These are phyloP conservation scores for Zygoascus sp. DNA, from an alignment of 1,139 yeast species.

Conservation along the genomic window DNA sequence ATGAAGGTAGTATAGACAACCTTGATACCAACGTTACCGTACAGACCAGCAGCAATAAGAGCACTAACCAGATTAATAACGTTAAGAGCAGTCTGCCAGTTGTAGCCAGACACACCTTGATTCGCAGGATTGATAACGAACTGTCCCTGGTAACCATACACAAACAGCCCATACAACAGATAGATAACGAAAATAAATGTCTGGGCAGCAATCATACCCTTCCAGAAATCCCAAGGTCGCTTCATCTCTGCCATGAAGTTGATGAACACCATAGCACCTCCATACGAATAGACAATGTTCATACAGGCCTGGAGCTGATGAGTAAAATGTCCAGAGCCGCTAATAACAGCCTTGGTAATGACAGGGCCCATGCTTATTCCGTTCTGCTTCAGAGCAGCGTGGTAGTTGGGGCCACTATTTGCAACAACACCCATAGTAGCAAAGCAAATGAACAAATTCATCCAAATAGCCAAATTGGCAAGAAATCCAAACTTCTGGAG, in stretches of 20 bases:
- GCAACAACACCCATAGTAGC: conserved; percentile 42
- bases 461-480: conserved; percentile 45
- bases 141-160: conserved; percentile 44
- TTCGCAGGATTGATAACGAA: conserved; percentile 42
- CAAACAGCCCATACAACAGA: conserved; percentile 41
- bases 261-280: conserved; percentile 45
- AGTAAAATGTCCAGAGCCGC: conserved; percentile 27
- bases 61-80: conserved; percentile 39
- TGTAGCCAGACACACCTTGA: conserved; percentile 37
- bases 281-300: conserved; percentile 46
- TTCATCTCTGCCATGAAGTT: conserved; percentile 46
- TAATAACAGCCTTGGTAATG: conserved; percentile 26
- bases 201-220: conserved; percentile 44
- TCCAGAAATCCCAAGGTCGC: conserved; percentile 45
- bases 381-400: conserved; percentile 31
- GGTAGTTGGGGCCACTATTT: conserved; percentile 35
- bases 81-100: conserved; percentile 42
- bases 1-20: conserved; percentile 40
- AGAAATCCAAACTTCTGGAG: conserved; percentile 40
- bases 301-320: conserved; percentile 39
- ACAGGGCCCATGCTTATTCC: conserved; percentile 27
- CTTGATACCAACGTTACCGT: conserved; percentile 45
- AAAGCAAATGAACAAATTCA: conserved; percentile 40
- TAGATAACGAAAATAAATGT: conserved; percentile 39
- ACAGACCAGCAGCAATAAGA: conserved; percentile 43